phyloP scores from a whole-genome alignment of 2,329 filamentous ascomycete species.

The Fusarium sp. region DNA sequence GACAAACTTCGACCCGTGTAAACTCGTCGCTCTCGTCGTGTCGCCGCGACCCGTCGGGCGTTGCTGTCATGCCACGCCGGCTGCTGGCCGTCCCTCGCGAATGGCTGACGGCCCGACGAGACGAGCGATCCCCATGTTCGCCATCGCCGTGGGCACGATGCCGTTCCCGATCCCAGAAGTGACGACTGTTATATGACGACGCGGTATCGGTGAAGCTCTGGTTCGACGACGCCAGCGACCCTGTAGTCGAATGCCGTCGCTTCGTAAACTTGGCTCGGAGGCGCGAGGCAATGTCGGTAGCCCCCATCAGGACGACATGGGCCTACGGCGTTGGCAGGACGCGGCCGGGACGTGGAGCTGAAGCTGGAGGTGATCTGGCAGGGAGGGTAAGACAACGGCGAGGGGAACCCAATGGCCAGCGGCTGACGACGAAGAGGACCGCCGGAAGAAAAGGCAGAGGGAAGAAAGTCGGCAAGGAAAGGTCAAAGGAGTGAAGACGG shows the following conservation, averaged over 20 bases:
- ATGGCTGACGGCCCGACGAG: slow-evolving; percentile 42
- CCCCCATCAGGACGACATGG: slow-evolving; percentile 56
- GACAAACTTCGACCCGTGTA: slow-evolving; percentile 22
- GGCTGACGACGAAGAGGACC: neutral
- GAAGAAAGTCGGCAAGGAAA: slow-evolving; percentile 1
- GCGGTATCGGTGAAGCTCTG: slow-evolving; percentile 42
- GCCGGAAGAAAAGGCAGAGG: slow-evolving; percentile 1
- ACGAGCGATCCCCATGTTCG: slow-evolving; percentile 31
- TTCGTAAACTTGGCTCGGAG: slow-evolving; percentile 64
- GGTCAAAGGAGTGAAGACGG: slow-evolving; percentile 21
- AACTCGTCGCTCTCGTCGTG: slow-evolving; percentile 30
- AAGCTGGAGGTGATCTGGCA: slow-evolving; percentile 15
- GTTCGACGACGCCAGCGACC: slow-evolving; percentile 56
- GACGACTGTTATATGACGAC: slow-evolving; percentile 45
- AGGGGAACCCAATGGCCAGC: slow-evolving; percentile 9
- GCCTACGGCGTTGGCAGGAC: slow-evolving; percentile 29
- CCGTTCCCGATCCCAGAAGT: slow-evolving; percentile 44
- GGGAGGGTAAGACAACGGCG: slow-evolving; percentile 32
- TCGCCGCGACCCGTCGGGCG: slow-evolving; percentile 32
- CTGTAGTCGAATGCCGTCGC: slow-evolving; percentile 58
- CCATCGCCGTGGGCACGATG: slow-evolving; percentile 31
- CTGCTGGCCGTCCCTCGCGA: slow-evolving; percentile 42
- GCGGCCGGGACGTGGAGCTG: slow-evolving; percentile 27
- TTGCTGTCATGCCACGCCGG: slow-evolving; percentile 35
- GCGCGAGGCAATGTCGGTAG: slow-evolving; percentile 61